A percentile compares a stretch with the other conserved stretches of the same genome.
phyloP scores from a whole-genome alignment of 345 rosid genomes.

The Limnanthes douglasii region DNA sequence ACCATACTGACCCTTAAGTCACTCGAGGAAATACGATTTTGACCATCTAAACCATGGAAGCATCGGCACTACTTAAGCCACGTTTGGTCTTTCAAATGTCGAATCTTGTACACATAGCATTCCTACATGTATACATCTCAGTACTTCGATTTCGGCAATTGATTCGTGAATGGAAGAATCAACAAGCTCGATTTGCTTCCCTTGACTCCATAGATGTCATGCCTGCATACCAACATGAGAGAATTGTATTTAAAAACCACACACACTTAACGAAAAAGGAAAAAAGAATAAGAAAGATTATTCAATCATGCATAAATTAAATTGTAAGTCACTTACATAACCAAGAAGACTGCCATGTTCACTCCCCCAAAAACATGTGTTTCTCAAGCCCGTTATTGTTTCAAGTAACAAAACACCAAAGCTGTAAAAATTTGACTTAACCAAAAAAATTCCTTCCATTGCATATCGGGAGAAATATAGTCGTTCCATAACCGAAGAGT shows the following conservation, averaged over 20 bases:
- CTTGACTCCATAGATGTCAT: conserved; percentile 62
- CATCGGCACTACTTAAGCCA: conserved; percentile 47
- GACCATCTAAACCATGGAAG: conserved; percentile 14
- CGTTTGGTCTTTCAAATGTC: conserved; percentile 46
- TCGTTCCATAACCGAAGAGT: conserved; percentile 22
- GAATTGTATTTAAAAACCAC: background rate
- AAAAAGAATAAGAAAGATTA: background rate
- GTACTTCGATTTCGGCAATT: conserved; percentile 22
- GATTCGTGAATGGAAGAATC: conserved; percentile 33
- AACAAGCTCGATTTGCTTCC: conserved; percentile 40
- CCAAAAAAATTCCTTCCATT: conserved; percentile 59
- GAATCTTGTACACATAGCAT: conserved; percentile 78
- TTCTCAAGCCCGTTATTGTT: conserved; percentile 40
- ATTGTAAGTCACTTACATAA: conserved; percentile 27
- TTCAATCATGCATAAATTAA: too few relatives aligned
- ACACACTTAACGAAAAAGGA: background rate
- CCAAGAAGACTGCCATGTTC: conserved; percentile 28
- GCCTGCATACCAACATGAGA: too few relatives aligned
- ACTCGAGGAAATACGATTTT: conserved; percentile 25
- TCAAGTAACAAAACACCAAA: conserved; percentile 56
- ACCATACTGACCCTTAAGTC: conserved; percentile 25
- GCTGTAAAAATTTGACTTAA: conserved; percentile 61
- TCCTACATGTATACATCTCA: conserved; percentile 68
- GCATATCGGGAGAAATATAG: conserved; percentile 71
- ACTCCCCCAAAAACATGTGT: conserved; percentile 23